Conservation (phyloP, 306 rosid species). For the Ochetophila trinervis region DNA sequence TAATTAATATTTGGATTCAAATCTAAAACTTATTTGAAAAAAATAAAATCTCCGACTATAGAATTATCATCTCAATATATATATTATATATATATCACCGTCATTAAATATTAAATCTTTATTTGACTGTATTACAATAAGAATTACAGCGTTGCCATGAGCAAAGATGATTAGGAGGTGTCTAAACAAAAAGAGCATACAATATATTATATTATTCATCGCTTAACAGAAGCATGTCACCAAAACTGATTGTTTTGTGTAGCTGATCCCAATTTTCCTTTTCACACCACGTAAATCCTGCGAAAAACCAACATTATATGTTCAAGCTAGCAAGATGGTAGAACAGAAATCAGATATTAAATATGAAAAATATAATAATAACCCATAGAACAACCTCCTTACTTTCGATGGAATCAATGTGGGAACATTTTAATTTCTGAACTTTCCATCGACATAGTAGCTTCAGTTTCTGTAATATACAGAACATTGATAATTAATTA, state of each 20-base stretch:
- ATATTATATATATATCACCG: no score
- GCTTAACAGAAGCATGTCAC: constrained; percentile 1
- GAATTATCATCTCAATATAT: no score
- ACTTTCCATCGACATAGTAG: constrained; percentile 36
- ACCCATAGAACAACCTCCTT: background rate
- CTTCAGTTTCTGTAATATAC: constrained; percentile 73
- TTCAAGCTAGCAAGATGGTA: background rate
- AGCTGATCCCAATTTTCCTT: background rate
- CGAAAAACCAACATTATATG: background rate
- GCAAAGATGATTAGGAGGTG: no score
- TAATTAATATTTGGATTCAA: no score
- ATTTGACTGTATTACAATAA: no score
- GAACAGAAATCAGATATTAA: background rate
- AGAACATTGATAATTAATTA: constrained; percentile 20
- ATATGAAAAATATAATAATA: no score
- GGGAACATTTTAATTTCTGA: constrained; percentile 28
- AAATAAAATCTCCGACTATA: no score
- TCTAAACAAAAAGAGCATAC: no score
- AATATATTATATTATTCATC: background rate
- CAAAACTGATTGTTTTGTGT: background rate
- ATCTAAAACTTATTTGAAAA: no score
- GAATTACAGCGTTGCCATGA: no score
- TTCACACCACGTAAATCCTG: constrained; percentile 12
- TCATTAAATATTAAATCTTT: no score
- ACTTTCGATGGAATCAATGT: no score